A percentile compares a stretch with the other conserved stretches of the same genome.
These are phyloP conservation scores for Elongisporangium prolatum DNA, from an alignment of 352 stramenopile genomes.

Conservation along the genomic window DNA sequence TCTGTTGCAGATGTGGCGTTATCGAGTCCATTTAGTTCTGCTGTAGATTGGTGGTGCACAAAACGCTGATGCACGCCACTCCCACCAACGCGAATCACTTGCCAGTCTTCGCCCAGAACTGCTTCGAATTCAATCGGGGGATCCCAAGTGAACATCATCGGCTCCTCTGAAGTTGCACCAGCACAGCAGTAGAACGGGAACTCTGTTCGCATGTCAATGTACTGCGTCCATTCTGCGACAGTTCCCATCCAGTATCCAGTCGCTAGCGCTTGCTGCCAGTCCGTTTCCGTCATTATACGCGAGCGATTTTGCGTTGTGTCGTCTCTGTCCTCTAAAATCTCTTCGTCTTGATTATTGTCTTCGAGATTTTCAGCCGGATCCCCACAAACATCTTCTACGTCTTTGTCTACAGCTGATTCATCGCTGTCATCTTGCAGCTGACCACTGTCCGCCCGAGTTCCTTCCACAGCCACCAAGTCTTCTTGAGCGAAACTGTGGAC, in stretches of 20 bases:
- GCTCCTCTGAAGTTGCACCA: constrained; percentile 1
- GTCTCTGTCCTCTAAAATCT: neutral
- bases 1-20: neutral
- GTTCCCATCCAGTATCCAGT: constrained; percentile 46
- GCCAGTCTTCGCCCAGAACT: constrained; percentile 51
- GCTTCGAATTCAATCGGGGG: constrained; percentile 68
- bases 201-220: constrained; percentile 50
- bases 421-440: constrained; percentile 5
- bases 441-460: neutral
- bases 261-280: constrained; percentile 42
- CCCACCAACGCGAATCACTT: constrained; percentile 35
- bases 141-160: constrained; percentile 43
- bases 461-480: constrained; percentile 2
- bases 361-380: constrained; percentile 11
- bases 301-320: constrained; percentile 7
- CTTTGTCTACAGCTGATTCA: constrained; percentile 1
- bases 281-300: constrained; percentile 11
- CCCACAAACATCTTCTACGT: constrained; percentile 8
- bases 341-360: constrained; percentile 9
- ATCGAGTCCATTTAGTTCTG: constrained; percentile 1
- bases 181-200: constrained; percentile 42
- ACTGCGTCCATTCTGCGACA: constrained; percentile 74
- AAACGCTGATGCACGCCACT: constrained; percentile 8
- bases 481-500: constrained; percentile 57
- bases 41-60: constrained; percentile 1